Percentiles rank a stretch among this genome's conserved stretches.
Evolutionary conservation across 106 monocot species (phyloP).

Genomic region (Dendrobium nobile): DNA sequence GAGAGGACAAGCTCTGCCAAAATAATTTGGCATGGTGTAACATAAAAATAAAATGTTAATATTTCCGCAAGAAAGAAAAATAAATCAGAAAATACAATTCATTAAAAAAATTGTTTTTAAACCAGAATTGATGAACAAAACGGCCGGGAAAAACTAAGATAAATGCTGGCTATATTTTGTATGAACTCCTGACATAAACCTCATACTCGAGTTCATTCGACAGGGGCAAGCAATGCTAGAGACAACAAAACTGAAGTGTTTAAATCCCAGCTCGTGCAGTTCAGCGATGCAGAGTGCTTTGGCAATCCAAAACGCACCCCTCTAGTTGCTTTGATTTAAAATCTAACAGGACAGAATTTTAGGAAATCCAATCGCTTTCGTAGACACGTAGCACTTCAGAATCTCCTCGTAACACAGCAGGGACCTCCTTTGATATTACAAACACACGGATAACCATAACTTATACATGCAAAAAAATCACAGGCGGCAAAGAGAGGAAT

Average conservation of each 20-base stretch:
- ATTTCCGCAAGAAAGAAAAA: neutral
- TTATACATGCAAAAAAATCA: neutral
- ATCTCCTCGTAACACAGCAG: neutral
- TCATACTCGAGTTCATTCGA: neutral
- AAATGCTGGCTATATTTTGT: neutral
- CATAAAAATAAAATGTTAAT: neutral
- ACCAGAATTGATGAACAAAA: neutral
- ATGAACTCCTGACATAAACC: neutral
- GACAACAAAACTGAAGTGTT: neutral
- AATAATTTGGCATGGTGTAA: neutral
- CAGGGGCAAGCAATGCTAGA: neutral
- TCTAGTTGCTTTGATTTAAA: neutral
- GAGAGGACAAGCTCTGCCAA: neutral
- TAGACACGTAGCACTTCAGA: neutral
- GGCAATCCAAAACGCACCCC: neutral
- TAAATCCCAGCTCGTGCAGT: neutral
- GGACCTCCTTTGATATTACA: neutral
- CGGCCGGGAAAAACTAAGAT: neutral
- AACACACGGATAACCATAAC: neutral
- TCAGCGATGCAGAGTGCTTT: neutral
- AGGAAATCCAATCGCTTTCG: neutral
- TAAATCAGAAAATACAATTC: too few relatives aligned
- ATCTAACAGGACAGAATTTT: neutral
- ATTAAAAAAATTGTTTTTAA: neutral
- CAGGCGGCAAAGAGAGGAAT: neutral